Conservation (phyloP, 345 rosid genomes). For the Pseudoturritis turrita region DNA sequence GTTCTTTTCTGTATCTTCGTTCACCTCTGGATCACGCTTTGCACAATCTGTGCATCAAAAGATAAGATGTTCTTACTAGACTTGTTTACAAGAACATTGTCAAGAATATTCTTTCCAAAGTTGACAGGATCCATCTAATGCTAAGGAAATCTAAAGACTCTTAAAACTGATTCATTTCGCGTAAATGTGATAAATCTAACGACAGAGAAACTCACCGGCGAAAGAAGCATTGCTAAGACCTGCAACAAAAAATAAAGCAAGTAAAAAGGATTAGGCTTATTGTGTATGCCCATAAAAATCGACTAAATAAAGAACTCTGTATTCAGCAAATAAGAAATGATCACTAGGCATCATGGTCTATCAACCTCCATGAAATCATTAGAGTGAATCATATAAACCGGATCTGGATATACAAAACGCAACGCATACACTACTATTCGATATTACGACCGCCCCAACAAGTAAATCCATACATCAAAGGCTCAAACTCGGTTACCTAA, state of each 20-base stretch:
- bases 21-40: constrained; percentile 78
- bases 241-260: constrained; percentile 34
- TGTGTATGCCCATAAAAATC: neutral
- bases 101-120: neutral
- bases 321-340: neutral
- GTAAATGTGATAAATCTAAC: neutral
- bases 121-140: neutral
- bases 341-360: neutral
- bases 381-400: neutral
- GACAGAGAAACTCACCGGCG: constrained; percentile 44
- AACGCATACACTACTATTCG: neutral
- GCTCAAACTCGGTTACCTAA: neutral
- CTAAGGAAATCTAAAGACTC: neutral
- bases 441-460: neutral
- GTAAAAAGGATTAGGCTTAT: neutral
- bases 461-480: constrained; percentile 15
- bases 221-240: constrained; percentile 66
- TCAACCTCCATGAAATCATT: neutral
- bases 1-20: constrained; percentile 82
- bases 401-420: neutral
- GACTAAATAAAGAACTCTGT: neutral
- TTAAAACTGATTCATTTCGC: neutral
- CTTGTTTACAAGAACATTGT: neutral
- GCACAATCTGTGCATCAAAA: constrained; percentile 49
- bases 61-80: neutral